Evolutionary conservation across 352 stramenopile genomes (phyloP).

Genomic region (Thraustotheca clavata): DNA sequence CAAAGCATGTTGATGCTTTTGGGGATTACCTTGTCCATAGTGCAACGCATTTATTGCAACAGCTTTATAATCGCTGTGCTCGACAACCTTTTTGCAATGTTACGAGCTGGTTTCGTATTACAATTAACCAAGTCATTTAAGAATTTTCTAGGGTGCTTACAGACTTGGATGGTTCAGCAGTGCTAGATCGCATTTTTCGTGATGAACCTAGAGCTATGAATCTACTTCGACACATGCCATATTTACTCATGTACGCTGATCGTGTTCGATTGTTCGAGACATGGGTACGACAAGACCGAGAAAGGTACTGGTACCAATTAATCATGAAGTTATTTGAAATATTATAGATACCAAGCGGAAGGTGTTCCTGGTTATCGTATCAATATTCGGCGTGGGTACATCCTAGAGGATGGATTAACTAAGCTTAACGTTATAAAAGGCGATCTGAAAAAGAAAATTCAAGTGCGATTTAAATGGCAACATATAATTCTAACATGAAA

Average conservation of each 20-base stretch:
- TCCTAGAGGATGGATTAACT: conserved; percentile 84
- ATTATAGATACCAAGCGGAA: conserved; percentile 33
- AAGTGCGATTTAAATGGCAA: conserved; percentile 24
- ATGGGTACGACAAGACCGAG: conserved; percentile 46
- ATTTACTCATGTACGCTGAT: conserved; percentile 56
- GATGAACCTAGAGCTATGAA: conserved; percentile 48
- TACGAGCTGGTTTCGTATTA: conserved; percentile 55
- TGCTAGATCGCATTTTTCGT: conserved; percentile 47
- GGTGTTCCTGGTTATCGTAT: conserved; percentile 42
- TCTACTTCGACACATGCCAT: conserved; percentile 65
- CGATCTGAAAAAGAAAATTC: conserved; percentile 80
- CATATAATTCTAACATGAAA: neutral
- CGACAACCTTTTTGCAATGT: conserved; percentile 64
- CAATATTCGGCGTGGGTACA: conserved; percentile 46
- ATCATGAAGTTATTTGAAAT: conserved; percentile 2
- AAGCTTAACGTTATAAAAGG: conserved; percentile 79
- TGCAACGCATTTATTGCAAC: conserved; percentile 43
- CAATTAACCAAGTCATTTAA: neutral
- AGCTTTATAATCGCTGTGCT: conserved; percentile 63
- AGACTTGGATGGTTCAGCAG: conserved; percentile 42
- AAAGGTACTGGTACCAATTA: conserved; percentile 18
- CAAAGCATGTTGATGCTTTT: conserved; percentile 33
- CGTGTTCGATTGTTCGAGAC: conserved; percentile 62
- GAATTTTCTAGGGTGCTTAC: conserved; percentile 35
- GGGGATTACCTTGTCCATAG: conserved; percentile 49